Evolutionary conservation across 345 rosid genomes (phyloP), one percentile per base, ranked within the genome.

Genomic region (Salix viminalis): DNA sequence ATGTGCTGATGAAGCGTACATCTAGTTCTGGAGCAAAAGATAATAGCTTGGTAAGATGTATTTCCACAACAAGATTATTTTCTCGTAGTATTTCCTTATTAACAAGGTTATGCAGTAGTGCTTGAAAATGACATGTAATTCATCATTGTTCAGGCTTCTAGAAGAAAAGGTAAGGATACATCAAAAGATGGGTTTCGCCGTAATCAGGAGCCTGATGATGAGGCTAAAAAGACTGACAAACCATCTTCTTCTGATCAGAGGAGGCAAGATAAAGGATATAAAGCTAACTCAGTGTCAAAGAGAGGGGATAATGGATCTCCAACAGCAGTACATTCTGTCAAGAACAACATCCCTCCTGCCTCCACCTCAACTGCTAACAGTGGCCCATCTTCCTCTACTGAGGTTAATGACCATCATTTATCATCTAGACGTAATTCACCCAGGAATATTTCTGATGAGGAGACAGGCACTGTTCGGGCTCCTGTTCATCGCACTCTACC

Each of bases 1-100:
- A 88, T 85, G 79, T 83, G 65, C 90, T 84, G 52, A 80, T 86
- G 73, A 96, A 91, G 84, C 93, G 97, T 26, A 67, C 96, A 72
- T 88, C 92, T 74, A 85, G 91, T 84, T 92, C 94, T 41, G 86
- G 92, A 61, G 88, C 85, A 84, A 96, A 89, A 84, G 97, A 96
- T 83, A 85, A 87, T 8, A 68, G 78, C 88, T 72, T 80, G 92
- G 98, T 94, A 88, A 75, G 87, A 74, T 68, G 16, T 58, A 58
- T 4, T 58, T 58, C 64, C 64, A 23, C 64, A 58, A 58, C 64
- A n/a, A 71, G 9, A 1, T 37, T 41, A 32, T 65, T 73, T 52
- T 30, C n/a, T 9, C 32, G 18, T 37, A 50, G 32, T 69, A 15
- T 70, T 39, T 68, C 46, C 62, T 72, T 67, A 10, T n/a, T 50